phyloP scores from a whole-genome alignment of 2,329 filamentous ascomycete species.

The Exophiala aquamarina region DNA sequence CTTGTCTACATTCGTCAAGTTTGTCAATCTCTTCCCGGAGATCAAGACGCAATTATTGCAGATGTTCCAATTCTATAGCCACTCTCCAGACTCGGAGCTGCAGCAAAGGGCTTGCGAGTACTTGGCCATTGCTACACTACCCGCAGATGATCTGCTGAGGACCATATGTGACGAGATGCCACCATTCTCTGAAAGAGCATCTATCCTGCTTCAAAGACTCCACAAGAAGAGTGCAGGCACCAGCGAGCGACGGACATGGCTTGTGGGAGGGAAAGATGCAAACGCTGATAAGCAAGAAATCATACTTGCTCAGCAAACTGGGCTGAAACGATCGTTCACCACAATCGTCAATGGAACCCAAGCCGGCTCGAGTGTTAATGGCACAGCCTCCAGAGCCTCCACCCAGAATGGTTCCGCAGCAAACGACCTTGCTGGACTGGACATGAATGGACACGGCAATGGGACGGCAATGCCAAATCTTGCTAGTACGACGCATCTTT shows the following conservation, averaged over 20 bases:
- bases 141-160: slow-evolving; percentile 85
- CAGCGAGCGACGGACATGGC: slow-evolving; percentile 94
- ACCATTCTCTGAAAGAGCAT: slow-evolving; percentile 91
- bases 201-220: slow-evolving; percentile 83
- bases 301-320: slow-evolving; percentile 74
- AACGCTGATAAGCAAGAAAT: slow-evolving; percentile 80
- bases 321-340: slow-evolving; percentile 83
- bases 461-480: slow-evolving; percentile 71
- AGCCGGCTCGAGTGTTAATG: slow-evolving; percentile 36
- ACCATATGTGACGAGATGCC: slow-evolving; percentile 99
- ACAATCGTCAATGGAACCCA: slow-evolving; percentile 47
- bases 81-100: slow-evolving; percentile 90
- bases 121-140: slow-evolving; percentile 77
- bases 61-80: slow-evolving; percentile 88
- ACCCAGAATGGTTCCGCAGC: slow-evolving; percentile 40
- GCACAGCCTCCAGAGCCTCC: slow-evolving; percentile 33
- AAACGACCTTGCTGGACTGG: slow-evolving; percentile 77
- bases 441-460: slow-evolving; percentile 63
- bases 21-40: slow-evolving; percentile 95
- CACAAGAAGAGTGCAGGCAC: slow-evolving; percentile 93
- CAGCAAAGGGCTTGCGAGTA: slow-evolving; percentile 98
- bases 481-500: slow-evolving; percentile 87
- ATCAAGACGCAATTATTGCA: slow-evolving; percentile 93
- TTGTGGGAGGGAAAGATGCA: slow-evolving; percentile 94
- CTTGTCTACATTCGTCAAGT: slow-evolving; percentile 93